phyloP scores from a whole-genome alignment of 2,329 filamentous ascomycete species.

The Huntiella abstrusa region DNA sequence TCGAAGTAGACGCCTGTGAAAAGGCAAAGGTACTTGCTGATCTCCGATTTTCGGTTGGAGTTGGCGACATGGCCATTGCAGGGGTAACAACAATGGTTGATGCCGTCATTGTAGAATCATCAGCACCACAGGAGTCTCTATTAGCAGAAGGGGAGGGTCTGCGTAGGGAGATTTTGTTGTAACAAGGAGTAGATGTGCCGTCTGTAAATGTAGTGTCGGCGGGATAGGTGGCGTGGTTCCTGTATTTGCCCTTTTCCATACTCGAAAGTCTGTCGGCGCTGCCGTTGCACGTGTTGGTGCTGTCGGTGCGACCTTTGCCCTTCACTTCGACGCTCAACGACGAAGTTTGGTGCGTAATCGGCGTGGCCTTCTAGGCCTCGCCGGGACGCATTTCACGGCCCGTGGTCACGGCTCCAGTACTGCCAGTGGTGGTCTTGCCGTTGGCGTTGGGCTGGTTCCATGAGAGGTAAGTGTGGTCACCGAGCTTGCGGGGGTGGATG shows the following conservation, averaged over 20 bases:
- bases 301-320: no score
- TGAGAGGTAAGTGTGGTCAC: slow-evolving; percentile 90
- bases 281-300: not conserved
- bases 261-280: not conserved
- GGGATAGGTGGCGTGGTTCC: not conserved
- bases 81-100: no score
- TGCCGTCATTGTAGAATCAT: no score
- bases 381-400: slow-evolving; percentile 36
- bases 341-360: slow-evolving; percentile 1
- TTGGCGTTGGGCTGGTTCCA: slow-evolving; percentile 56
- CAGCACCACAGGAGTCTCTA: no score
- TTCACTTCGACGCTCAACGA: not conserved
- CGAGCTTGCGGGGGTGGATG: slow-evolving; percentile 86
- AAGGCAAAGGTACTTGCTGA: no score
- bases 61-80: no score
- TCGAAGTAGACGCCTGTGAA: no score
- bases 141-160: no score
- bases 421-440: slow-evolving; percentile 21
- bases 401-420: slow-evolving; percentile 25
- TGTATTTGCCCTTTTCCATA: not conserved
- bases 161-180: no score
- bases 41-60: no score
- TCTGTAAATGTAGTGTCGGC: no score
- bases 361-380: slow-evolving; percentile 20
- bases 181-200: no score